A percentile compares a stretch with the other conserved stretches of the same genome.
phyloP scores from a whole-genome alignment of 768 basidiomycete species.

The Chalciporus pseudorubinellus region DNA sequence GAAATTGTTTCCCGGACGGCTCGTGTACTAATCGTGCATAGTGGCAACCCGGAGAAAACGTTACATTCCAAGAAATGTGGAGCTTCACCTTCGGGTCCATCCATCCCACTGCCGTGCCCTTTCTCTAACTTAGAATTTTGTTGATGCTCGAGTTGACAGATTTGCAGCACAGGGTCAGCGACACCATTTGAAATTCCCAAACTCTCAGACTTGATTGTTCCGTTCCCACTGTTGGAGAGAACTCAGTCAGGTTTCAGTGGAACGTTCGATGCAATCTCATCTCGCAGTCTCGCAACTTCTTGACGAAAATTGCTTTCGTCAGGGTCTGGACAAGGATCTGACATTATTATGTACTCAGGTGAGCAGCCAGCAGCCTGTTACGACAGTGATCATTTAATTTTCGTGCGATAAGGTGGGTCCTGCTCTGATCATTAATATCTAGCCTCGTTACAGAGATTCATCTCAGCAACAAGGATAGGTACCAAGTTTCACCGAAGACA shows the following conservation, averaged over 20 bases:
- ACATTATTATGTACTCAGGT: slow-evolving; percentile 20
- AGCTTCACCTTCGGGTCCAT: slow-evolving; percentile 11
- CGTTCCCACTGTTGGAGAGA: neutral
- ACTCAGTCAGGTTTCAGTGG: neutral
- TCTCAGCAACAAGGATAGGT: slow-evolving; percentile 5
- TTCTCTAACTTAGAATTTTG: slow-evolving; percentile 12
- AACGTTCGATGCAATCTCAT: neutral
- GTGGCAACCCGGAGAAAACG: slow-evolving; percentile 25
- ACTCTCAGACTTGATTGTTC: slow-evolving; percentile 11
- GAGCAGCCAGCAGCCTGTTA: slow-evolving; percentile 5
- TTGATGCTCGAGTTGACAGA: slow-evolving; percentile 15
- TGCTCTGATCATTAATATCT: slow-evolving; percentile 15
- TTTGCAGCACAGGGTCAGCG: slow-evolving; percentile 9
- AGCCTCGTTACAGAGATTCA: slow-evolving; percentile 5
- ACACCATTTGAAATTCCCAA: slow-evolving; percentile 32
- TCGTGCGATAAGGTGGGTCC: too few species aligned
- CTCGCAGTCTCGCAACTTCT: too few species aligned
- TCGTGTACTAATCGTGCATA: slow-evolving; percentile 10
- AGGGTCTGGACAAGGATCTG: slow-evolving; percentile 1
- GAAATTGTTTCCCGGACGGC: slow-evolving; percentile 21
- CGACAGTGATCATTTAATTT: too few species aligned
- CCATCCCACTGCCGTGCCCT: slow-evolving; percentile 1
- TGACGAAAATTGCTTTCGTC: neutral
- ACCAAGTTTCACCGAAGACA: slow-evolving; percentile 6
- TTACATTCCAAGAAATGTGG: slow-evolving; percentile 19